Evolutionary conservation across 2,329 filamentous ascomycete genomes (phyloP), one percentile per base, ranked within the genome.

Genomic region (Nigrograna mackinnonii): DNA sequence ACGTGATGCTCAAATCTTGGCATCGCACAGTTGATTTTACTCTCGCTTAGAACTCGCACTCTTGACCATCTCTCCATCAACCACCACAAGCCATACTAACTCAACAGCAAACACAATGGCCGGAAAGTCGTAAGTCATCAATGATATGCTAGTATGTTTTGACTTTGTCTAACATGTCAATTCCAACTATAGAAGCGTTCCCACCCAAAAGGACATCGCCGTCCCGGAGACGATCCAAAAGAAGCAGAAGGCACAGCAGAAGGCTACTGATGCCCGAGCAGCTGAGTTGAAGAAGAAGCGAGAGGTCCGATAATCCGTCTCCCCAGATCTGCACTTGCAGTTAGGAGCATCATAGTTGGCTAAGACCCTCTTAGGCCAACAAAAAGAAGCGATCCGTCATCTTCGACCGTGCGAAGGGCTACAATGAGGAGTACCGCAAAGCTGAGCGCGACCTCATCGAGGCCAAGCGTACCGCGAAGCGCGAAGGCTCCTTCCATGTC

Each of bases 241-340:
- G 89, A 99, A 99, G 90, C 89, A 94, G 83, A 99, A 99, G 91
- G 89, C 84, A 76, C 91, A 96, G 81, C 91, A 97, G 85, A 96
- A 97, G 87, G 89, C 91, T 75, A 87, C 89, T 77, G 91, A 94
- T 74, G 87, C 90, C 79, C 87, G 86, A 74, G 76, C 82, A 62
- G 84, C 88, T 58, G 87, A 89, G 67, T 72, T 84, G 62, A 83
- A 91, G 79, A 88, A 95, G 84, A 88, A 85, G 77, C 95, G 94
- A 87, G 82, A 91, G 92, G 91, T 89, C 90, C 96, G 92, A 96
- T 58, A 54, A 35, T 13, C 35, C 43, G 46, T 58, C 62, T 67
- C 64, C 62, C 61, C 51, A 41, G 61, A 64, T 60, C 55, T 62
- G 57, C 61, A 43, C 38, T 50, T 55, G 58, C 60, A 63, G 58